Conservation (phyloP, 2,329 filamentous ascomycete genomes). For the Trichoderma cornu-damae region DNA sequence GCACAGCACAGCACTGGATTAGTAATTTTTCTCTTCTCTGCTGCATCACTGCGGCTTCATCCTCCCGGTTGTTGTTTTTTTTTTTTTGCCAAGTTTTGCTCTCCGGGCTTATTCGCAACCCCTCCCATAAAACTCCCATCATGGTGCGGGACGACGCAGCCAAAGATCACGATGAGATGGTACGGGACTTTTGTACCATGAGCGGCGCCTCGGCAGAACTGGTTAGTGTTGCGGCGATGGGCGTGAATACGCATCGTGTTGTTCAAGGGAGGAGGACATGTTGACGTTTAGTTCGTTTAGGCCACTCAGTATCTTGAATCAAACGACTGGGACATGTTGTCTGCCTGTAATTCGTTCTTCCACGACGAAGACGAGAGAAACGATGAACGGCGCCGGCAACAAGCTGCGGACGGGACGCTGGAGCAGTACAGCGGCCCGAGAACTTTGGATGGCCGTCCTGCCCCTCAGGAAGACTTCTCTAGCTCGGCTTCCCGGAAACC, state of each 20-base stretch:
- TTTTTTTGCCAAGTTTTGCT: not conserved
- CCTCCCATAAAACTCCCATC: slow-evolving; percentile 18
- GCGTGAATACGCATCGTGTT: not conserved
- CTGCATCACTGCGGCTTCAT: not conserved
- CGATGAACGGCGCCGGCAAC: slow-evolving; percentile 40
- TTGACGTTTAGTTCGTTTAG: slow-evolving; percentile 37
- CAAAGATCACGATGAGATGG: slow-evolving; percentile 25
- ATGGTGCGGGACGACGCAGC: slow-evolving; percentile 29
- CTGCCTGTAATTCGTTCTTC: slow-evolving; percentile 59
- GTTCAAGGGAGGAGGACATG: no score
- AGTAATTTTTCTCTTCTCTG: not conserved
- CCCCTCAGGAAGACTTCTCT: slow-evolving; percentile 37
- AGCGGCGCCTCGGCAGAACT: slow-evolving; percentile 27
- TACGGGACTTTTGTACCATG: slow-evolving; percentile 29
- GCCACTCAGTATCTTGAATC: slow-evolving; percentile 61
- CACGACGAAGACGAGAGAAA: slow-evolving; percentile 49
- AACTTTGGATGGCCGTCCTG: slow-evolving; percentile 59
- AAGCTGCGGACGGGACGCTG: slow-evolving; percentile 33
- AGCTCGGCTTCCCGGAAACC: slow-evolving; percentile 31
- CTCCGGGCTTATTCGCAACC: not conserved
- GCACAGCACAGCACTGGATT: not conserved
- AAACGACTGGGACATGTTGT: slow-evolving; percentile 61
- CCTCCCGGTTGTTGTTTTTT: no score
- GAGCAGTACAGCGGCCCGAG: slow-evolving; percentile 53
- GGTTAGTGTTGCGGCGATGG: slow-evolving; percentile 20